Percentiles rank a stretch among this genome's conserved stretches.
phyloP scores from a whole-genome alignment of 2,329 filamentous ascomycete genomes.

The Scolecobasidium constrictum region DNA sequence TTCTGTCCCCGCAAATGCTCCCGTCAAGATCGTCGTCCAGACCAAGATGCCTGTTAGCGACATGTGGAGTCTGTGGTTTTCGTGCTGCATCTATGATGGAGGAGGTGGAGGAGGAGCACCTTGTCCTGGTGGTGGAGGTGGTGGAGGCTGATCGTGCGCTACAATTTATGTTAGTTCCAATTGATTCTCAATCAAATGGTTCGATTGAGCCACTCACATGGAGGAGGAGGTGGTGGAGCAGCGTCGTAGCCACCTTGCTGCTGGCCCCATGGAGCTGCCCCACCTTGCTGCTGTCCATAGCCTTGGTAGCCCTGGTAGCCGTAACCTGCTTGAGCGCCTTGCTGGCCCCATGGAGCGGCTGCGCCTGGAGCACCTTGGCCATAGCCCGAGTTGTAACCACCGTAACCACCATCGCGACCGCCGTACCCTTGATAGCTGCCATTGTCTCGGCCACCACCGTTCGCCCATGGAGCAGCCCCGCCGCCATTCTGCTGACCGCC shows the following conservation, averaged over 20 bases:
- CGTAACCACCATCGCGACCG: constrained; percentile 2
- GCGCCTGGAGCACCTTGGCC: constrained; percentile 3
- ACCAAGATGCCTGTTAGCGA: too few relatives aligned
- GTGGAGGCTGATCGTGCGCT: background rate
- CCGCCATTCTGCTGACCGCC: constrained; percentile 30
- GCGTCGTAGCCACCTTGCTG: constrained; percentile 3
- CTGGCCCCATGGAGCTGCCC: constrained; percentile 20
- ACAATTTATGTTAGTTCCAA: background rate
- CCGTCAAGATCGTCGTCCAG: too few relatives aligned
- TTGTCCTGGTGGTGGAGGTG: constrained; percentile 7
- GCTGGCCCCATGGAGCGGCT: constrained; percentile 14
- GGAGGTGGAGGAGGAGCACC: constrained; percentile 5
- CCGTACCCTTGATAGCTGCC: constrained; percentile 21
- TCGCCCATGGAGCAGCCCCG: constrained; percentile 46
- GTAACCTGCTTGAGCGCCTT: background rate
- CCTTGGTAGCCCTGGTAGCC: constrained; percentile 15
- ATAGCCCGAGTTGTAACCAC: background rate
- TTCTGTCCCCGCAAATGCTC: too few relatives aligned
- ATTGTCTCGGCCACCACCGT: constrained; percentile 15
- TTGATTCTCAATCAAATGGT: background rate
- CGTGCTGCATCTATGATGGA: too few relatives aligned
- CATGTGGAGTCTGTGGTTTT: too few relatives aligned
- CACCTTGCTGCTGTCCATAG: constrained; percentile 16
- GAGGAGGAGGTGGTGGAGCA: constrained; percentile 10
- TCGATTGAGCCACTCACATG: constrained; percentile 5